These are phyloP conservation scores for Emergomyces pasteurianus DNA, from an alignment of 2,329 filamentous ascomycete genomes.

Conservation along the genomic window DNA sequence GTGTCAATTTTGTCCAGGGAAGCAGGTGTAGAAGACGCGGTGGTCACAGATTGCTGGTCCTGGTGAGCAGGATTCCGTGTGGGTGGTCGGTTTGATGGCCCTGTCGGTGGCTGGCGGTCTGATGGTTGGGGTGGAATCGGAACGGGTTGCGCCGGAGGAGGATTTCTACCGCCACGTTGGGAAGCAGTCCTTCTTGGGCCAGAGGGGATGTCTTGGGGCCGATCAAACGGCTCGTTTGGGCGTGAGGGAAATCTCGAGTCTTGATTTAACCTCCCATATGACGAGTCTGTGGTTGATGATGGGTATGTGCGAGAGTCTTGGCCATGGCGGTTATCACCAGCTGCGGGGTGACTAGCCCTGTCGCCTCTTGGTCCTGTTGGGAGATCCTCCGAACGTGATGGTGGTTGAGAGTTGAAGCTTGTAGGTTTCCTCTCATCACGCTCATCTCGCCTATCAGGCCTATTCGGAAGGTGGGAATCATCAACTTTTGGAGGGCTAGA, in stretches of 20 bases:
- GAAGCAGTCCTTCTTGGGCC: constrained; percentile 36
- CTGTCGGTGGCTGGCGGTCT: constrained; percentile 34
- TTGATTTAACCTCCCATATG: constrained; percentile 36
- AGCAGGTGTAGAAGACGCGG: constrained; percentile 21
- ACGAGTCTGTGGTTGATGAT: constrained; percentile 29
- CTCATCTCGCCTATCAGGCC: constrained; percentile 20
- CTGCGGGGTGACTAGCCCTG: constrained; percentile 7
- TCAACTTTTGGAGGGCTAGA: constrained; percentile 9
- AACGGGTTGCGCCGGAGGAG: constrained; percentile 21
- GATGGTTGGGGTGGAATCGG: constrained; percentile 12
- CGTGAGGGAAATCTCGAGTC: constrained; percentile 27
- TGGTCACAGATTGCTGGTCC: constrained; percentile 15
- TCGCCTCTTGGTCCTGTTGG: constrained; percentile 42
- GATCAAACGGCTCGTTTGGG: constrained; percentile 32
- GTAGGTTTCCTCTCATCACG: constrained; percentile 25
- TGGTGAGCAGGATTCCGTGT: constrained; percentile 24
- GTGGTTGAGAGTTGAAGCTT: constrained; percentile 16
- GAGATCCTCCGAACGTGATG: constrained; percentile 31
- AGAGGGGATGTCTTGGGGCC: constrained; percentile 37
- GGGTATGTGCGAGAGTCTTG: constrained; percentile 29
- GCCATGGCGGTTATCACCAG: constrained; percentile 13
- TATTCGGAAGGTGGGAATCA: constrained; percentile 8
- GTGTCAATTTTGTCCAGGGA: constrained; percentile 25
- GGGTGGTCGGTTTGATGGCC: constrained; percentile 28
- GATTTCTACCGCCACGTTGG: constrained; percentile 21